phyloP scores from a whole-genome alignment of 208 protist genomes.

The Leishmania martiniquensis region DNA sequence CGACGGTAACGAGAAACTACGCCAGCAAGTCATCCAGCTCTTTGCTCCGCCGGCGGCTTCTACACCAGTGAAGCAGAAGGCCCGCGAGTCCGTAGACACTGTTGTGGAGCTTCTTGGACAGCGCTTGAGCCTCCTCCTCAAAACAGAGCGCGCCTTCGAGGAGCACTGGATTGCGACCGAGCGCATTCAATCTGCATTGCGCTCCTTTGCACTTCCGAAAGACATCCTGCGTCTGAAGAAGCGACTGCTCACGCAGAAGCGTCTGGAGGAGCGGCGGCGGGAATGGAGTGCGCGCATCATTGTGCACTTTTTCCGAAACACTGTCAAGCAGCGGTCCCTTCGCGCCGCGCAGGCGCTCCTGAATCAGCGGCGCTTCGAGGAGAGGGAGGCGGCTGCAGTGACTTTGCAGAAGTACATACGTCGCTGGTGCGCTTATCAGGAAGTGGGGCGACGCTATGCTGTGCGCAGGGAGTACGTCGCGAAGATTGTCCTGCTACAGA shows the following conservation, averaged over 20 bases:
- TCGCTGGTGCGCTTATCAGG: constrained; percentile 63
- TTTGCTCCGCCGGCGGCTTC: constrained; percentile 28
- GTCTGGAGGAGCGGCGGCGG: constrained; percentile 33
- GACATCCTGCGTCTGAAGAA: constrained; percentile 57
- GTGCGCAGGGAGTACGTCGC: constrained; percentile 34
- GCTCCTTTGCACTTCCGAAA: constrained; percentile 61
- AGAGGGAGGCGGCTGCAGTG: constrained; percentile 42
- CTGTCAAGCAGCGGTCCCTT: constrained; percentile 31
- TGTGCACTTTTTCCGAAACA: constrained; percentile 59
- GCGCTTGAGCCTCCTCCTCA: constrained; percentile 53
- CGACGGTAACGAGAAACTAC: constrained; percentile 29
- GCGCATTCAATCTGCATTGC: constrained; percentile 52
- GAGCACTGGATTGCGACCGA: constrained; percentile 72
- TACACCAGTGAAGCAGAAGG: constrained; percentile 37
- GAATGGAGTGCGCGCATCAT: constrained; percentile 62
- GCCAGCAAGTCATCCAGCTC: constrained; percentile 32
- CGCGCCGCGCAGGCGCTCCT: constrained; percentile 9
- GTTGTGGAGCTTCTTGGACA: constrained; percentile 56
- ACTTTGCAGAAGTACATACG: constrained; percentile 72
- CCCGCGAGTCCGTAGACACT: constrained; percentile 33
- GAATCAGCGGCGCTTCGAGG: constrained; percentile 26
- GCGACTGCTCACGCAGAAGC: constrained; percentile 32
- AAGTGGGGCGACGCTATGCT: constrained; percentile 33
- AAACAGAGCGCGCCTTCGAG: constrained; percentile 67
- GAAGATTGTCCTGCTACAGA: constrained; percentile 51